These are phyloP conservation scores for Pisolithus microcarpus DNA, from an alignment of 768 basidiomycete species.

Conservation along the genomic window DNA sequence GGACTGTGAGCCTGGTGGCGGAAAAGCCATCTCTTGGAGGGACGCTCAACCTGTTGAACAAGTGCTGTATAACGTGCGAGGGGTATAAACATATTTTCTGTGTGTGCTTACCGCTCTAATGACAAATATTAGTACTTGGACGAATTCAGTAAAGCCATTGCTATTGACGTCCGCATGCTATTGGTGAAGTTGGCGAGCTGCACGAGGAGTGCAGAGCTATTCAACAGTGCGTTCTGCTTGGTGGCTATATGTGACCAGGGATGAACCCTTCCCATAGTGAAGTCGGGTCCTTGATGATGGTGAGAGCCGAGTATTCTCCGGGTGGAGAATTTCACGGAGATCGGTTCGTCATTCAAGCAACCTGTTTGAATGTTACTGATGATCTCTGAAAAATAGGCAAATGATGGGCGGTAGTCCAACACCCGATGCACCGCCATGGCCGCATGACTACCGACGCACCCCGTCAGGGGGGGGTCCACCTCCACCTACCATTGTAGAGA, in stretches of 20 bases:
- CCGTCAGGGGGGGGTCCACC: slow-evolving; percentile 13
- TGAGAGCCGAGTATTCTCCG: no score
- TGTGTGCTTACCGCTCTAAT: slow-evolving; percentile 2
- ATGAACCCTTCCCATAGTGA: no score
- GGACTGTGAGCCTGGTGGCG: no score
- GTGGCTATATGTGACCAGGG: no score
- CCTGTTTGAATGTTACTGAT: slow-evolving; percentile 3
- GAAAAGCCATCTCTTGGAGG: no score
- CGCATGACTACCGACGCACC: slow-evolving; percentile 2
- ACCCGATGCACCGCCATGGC: no score
- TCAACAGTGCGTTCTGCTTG: slow-evolving; percentile 54
- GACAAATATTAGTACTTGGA: slow-evolving; percentile 60
- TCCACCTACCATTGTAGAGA: slow-evolving; percentile 11
- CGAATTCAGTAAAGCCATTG: slow-evolving; percentile 80
- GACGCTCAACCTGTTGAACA: no score
- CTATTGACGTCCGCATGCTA: slow-evolving; percentile 76
- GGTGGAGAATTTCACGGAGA: no score
- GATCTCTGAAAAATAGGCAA: slow-evolving; percentile 20
- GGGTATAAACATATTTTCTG: slow-evolving; percentile 39
- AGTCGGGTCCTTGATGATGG: no score
- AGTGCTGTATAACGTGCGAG: slow-evolving; percentile 78
- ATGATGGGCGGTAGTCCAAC: no score
- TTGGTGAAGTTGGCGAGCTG: slow-evolving; percentile 79
- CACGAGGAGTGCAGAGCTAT: slow-evolving; percentile 71
- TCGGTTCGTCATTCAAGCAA: slow-evolving; percentile 41